phyloP scores from a whole-genome alignment of 75 land plant genomes.

The Adiantum capillusveneris region DNA sequence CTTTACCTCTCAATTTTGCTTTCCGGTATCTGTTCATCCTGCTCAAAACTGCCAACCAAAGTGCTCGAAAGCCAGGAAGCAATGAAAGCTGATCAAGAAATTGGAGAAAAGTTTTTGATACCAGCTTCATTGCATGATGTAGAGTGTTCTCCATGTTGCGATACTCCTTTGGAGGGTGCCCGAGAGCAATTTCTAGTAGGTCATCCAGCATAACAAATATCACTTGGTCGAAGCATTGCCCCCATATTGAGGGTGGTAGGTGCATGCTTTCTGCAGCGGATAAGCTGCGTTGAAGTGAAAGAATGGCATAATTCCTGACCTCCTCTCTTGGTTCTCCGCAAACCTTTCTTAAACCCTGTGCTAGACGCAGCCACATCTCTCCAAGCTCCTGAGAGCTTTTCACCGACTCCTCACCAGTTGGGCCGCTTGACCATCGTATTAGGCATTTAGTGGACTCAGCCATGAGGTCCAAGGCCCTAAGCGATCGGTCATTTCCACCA shows the following conservation, averaged over 20 bases:
- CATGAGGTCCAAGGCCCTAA: slow-evolving; percentile 39
- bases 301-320: slow-evolving; percentile 42
- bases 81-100: slow-evolving; percentile 34
- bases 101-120: slow-evolving; percentile 43
- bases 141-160: slow-evolving; percentile 44
- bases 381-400: slow-evolving; percentile 31
- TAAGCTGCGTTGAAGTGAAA: slow-evolving; percentile 40
- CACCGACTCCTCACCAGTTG: slow-evolving; percentile 1
- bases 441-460: slow-evolving; percentile 41
- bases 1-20: slow-evolving; percentile 38
- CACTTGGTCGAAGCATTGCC: slow-evolving; percentile 38
- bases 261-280: slow-evolving; percentile 30
- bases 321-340: slow-evolving; percentile 46
- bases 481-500: slow-evolving; percentile 37
- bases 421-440: slow-evolving; percentile 25
- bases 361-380: slow-evolving; percentile 47
- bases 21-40: slow-evolving; percentile 48
- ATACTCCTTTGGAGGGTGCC: slow-evolving; percentile 41
- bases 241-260: slow-evolving; percentile 27
- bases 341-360: slow-evolving; percentile 30
- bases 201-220: slow-evolving; percentile 44
- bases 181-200: slow-evolving; percentile 38
- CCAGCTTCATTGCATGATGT: slow-evolving; percentile 35
- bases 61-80: slow-evolving; percentile 27
- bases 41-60: slow-evolving; percentile 36